These are phyloP conservation scores for Paramecium primaurelia DNA, from an alignment of 73 alveolate genomes.

Conservation along the genomic window DNA sequence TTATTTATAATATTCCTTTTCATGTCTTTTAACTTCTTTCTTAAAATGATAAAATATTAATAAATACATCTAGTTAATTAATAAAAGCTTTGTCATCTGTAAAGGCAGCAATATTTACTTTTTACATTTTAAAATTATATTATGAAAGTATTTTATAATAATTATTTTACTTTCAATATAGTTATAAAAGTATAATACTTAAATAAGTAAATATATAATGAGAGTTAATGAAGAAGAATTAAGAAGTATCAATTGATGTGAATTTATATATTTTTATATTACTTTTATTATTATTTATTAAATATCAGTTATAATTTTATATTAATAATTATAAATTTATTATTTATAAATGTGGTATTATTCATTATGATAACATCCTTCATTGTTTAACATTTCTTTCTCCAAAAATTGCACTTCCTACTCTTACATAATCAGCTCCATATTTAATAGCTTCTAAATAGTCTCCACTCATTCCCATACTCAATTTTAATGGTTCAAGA, in stretches of 20 bases:
- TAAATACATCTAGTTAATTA: not conserved
- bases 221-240: not conserved
- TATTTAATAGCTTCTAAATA: conserved; percentile 85
- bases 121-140: not conserved
- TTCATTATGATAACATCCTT: not conserved
- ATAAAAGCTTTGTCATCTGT: not conserved
- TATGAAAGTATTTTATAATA: not conserved
- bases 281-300: not conserved
- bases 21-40: not conserved
- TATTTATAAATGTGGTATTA: not conserved
- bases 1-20: not conserved
- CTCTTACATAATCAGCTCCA: conserved; percentile 92
- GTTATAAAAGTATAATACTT: not conserved
- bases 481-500: conserved; percentile 70
- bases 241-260: not conserved
- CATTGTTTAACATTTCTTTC: conserved; percentile 57
- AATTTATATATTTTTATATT: no score
- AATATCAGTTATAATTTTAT: not conserved
- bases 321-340: not conserved
- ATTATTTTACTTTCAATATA: not conserved
- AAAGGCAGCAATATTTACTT: not conserved
- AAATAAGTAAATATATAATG: not conserved
- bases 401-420: conserved; percentile 92
- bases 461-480: conserved; percentile 94
- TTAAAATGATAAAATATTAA: not conserved